A percentile compares a stretch with the other conserved stretches of the same genome.
Conservation (phyloP, 2,329 filamentous ascomycete genomes). For the Diaporthe longicolla region DNA sequence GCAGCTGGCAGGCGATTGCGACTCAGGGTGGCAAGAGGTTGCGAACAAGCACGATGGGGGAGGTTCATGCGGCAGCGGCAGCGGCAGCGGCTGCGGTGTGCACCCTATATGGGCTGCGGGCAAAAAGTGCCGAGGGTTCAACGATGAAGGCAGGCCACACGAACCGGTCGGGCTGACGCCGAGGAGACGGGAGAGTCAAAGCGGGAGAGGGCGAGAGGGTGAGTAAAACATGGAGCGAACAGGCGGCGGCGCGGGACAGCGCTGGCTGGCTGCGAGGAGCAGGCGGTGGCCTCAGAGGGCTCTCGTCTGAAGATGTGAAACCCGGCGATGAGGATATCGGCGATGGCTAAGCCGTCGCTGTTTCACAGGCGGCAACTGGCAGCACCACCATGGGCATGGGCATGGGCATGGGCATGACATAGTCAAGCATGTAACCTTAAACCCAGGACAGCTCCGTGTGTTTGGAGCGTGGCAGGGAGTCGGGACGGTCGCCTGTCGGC, state of each 20-base stretch:
- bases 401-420: neutral
- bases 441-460: neutral
- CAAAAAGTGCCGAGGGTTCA: neutral
- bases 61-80: neutral
- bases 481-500: neutral
- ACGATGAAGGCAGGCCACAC: neutral
- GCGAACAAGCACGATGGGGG: neutral
- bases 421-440: neutral
- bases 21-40: neutral
- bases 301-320: constrained; percentile 38
- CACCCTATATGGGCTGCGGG: constrained; percentile 7
- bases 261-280: neutral
- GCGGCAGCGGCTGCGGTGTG: constrained; percentile 1
- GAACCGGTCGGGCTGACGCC: constrained; percentile 8
- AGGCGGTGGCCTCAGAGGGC: constrained; percentile 12
- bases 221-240: constrained; percentile 17
- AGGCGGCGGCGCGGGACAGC: constrained; percentile 8
- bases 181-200: constrained; percentile 18
- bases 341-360: constrained; percentile 28
- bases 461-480: neutral
- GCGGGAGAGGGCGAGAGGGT: constrained; percentile 1
- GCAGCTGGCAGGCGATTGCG: neutral
- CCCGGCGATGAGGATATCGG: constrained; percentile 23
- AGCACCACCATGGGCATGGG: too few relatives aligned
- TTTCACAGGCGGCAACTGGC: constrained; percentile 17